phyloP scores from a whole-genome alignment of 495 filamentous ascomycete genomes.

The Staphylotrichum tortipilum region DNA sequence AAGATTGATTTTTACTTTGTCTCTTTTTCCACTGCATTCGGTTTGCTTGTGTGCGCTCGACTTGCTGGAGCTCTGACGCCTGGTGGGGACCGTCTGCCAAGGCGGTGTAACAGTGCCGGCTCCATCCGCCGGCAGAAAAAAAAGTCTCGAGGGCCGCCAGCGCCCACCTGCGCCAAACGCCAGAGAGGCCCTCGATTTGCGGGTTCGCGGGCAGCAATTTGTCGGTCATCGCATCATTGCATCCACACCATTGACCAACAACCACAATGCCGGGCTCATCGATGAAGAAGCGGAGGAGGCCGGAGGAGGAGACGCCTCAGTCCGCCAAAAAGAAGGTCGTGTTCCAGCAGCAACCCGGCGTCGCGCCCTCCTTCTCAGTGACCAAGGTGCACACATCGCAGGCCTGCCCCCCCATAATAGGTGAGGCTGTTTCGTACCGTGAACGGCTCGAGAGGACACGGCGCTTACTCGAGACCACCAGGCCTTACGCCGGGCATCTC shows the following conservation, averaged over 20 bases:
- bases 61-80: background rate
- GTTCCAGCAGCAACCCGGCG: slow-evolving; percentile 29
- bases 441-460: background rate
- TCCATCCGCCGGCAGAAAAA: slow-evolving; percentile 14
- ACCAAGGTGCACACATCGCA: slow-evolving; percentile 50
- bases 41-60: background rate
- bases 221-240: background rate
- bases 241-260: background rate
- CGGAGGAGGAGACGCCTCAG: slow-evolving; percentile 37
- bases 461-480: slow-evolving; percentile 25
- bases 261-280: slow-evolving; percentile 45
- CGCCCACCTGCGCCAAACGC: background rate
- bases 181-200: no score
- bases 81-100: background rate
- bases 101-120: slow-evolving; percentile 3
- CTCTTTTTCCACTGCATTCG: no score
- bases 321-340: slow-evolving; percentile 56
- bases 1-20: no score
- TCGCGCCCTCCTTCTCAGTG: slow-evolving; percentile 39
- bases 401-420: slow-evolving; percentile 57
- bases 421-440: slow-evolving; percentile 30
- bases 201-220: background rate
- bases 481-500: slow-evolving; percentile 61
- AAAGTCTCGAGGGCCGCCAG: slow-evolving; percentile 8
- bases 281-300: slow-evolving; percentile 68